These are phyloP conservation scores for Tulasnella sp. DNA, from an alignment of 768 basidiomycete genomes.

Conservation along the genomic window DNA sequence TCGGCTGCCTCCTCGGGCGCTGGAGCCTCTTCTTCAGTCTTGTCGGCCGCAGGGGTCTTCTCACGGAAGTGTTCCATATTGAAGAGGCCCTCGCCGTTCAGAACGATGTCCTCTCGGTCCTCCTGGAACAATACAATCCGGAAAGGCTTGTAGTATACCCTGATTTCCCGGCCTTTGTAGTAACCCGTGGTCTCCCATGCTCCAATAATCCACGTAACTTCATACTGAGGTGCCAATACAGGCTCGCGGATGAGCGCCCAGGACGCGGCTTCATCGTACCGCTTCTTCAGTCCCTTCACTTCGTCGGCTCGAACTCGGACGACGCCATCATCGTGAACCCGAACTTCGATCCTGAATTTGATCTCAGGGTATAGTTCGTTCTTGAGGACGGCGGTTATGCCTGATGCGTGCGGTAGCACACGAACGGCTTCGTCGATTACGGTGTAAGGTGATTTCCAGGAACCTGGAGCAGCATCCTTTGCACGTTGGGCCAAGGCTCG, in stretches of 20 bases:
- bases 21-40: constrained; percentile 46
- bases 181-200: constrained; percentile 59
- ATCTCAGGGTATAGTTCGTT: constrained; percentile 81
- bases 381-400: constrained; percentile 70
- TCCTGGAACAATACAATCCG: constrained; percentile 65
- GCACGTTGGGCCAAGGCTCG: constrained; percentile 78
- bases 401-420: constrained; percentile 49
- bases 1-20: constrained; percentile 41
- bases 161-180: constrained; percentile 56
- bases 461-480: constrained; percentile 45
- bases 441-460: constrained; percentile 87
- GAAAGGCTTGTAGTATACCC: constrained; percentile 71
- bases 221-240: constrained; percentile 37
- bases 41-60: constrained; percentile 44
- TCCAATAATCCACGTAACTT: constrained; percentile 38
- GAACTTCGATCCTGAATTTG: constrained; percentile 75
- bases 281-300: constrained; percentile 63
- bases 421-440: constrained; percentile 57
- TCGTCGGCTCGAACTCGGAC: constrained; percentile 94
- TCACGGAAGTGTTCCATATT: constrained; percentile 94
- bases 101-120: constrained; percentile 77
- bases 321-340: constrained; percentile 82
- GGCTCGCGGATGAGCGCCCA: constrained; percentile 86
- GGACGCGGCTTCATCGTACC: constrained; percentile 86
- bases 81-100: constrained; percentile 85